Evolutionary conservation across 805 yeast species (phyloP).

Genomic region (Starmera pachycereana): DNA sequence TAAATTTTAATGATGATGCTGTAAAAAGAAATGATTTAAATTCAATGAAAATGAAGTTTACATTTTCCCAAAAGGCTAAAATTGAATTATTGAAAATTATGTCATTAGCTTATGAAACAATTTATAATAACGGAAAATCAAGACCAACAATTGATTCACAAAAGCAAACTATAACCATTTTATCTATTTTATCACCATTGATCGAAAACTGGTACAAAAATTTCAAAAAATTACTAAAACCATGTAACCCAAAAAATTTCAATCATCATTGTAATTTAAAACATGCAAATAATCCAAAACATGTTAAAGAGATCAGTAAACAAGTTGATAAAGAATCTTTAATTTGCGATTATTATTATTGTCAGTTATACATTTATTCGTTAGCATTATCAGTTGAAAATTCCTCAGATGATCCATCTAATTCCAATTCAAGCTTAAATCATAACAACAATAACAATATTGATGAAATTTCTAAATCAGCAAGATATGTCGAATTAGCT

Average conservation of each 20-base stretch:
- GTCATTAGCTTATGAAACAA: constrained; percentile 73
- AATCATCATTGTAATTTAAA: constrained; percentile 20
- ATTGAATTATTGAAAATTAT: constrained; percentile 70
- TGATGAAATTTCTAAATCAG: constrained; percentile 62
- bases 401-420: constrained; percentile 12
- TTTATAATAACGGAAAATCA: constrained; percentile 49
- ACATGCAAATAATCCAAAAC: constrained; percentile 19
- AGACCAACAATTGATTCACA: constrained; percentile 37
- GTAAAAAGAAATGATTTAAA: constrained; percentile 13
- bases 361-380: constrained; percentile 76
- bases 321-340: constrained; percentile 57
- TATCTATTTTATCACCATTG: constrained; percentile 66
- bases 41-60: constrained; percentile 37
- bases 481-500: constrained; percentile 73
- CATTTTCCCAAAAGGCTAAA: constrained; percentile 61
- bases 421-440: constrained; percentile 8
- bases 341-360: constrained; percentile 75
- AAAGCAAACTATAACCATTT: constrained; percentile 58
- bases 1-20: constrained; percentile 19
- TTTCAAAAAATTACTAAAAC: constrained; percentile 44
- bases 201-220: constrained; percentile 69
- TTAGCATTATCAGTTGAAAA: constrained; percentile 55
- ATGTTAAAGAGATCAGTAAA: constrained; percentile 22
- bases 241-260: constrained; percentile 31
- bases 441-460: constrained; percentile 30